A percentile compares a stretch with the other conserved stretches of the same genome.
These are phyloP conservation scores for Xylaria cubensis DNA, from an alignment of 495 filamentous ascomycete genomes.

Conservation along the genomic window DNA sequence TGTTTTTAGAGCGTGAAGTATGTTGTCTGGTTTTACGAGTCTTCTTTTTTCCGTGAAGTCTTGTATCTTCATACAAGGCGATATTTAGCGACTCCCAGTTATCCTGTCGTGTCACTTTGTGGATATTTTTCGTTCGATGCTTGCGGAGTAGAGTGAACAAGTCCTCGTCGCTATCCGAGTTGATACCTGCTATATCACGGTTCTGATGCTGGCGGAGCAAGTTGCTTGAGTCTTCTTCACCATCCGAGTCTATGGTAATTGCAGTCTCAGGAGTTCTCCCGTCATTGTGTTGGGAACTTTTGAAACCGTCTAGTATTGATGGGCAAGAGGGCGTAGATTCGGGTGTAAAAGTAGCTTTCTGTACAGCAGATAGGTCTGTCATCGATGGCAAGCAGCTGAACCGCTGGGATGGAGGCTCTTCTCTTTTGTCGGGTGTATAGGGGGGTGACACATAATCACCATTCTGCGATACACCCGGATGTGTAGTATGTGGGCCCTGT, in stretches of 20 bases:
- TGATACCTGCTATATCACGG: background rate
- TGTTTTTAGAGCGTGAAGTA: background rate
- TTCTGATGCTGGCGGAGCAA: background rate
- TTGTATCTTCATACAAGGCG: background rate
- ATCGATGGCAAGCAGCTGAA: background rate
- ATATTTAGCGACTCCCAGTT: slow-evolving; percentile 16
- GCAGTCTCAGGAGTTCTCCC: background rate
- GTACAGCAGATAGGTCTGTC: background rate
- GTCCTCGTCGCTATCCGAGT: background rate
- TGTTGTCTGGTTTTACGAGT: background rate
- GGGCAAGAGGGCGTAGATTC: background rate
- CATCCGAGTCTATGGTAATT: background rate
- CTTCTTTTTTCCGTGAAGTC: background rate
- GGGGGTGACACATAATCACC: background rate
- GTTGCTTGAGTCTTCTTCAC: background rate
- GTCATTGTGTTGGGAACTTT: background rate
- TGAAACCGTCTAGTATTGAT: background rate
- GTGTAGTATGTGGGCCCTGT: background rate
- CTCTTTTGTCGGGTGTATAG: background rate
- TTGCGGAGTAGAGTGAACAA: background rate
- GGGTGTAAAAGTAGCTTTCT: background rate
- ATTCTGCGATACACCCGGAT: background rate
- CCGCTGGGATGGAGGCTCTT: background rate
- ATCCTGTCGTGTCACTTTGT: background rate
- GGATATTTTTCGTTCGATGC: background rate